Conservation (phyloP, 2,329 filamentous ascomycete species). For the Colletotrichum spinosum region DNA sequence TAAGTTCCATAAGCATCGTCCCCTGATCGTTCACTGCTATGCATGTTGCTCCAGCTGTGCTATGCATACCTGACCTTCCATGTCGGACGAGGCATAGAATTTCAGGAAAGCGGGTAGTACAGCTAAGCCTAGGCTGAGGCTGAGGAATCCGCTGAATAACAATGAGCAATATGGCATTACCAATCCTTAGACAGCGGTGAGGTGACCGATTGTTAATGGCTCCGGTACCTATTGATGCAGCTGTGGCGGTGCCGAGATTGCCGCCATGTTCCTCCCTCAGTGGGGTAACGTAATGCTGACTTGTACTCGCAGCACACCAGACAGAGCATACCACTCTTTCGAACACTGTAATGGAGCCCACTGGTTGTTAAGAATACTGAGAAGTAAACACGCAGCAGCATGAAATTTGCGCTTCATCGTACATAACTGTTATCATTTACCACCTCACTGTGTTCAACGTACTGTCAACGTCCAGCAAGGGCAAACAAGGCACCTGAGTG, state of each 20-base stretch:
- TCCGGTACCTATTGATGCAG: not conserved
- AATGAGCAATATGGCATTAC: not conserved
- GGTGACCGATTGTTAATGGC: constrained; percentile 23
- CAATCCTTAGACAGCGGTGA: constrained; percentile 18
- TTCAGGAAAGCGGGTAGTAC: constrained; percentile 26
- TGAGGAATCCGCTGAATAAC: constrained; percentile 26
- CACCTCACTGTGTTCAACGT: too few relatives aligned
- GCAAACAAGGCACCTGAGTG: too few relatives aligned
- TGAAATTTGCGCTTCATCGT: too few relatives aligned
- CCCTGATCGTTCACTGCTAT: not conserved
- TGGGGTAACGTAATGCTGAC: not conserved
- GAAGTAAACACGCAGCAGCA: too few relatives aligned
- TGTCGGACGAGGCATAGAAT: constrained; percentile 20
- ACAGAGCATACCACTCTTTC: constrained; percentile 15
- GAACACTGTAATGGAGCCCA: constrained; percentile 12
- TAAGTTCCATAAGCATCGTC: not conserved
- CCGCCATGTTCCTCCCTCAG: constrained; percentile 4
- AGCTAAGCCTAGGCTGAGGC: constrained; percentile 17
- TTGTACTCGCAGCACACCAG: constrained; percentile 1
- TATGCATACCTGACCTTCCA: not conserved
- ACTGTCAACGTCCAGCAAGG: too few relatives aligned
- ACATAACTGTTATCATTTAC: too few relatives aligned
- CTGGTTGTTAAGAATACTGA: constrained; percentile 12
- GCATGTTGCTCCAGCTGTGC: constrained; percentile 1
- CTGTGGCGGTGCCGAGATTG: constrained; percentile 30